Evolutionary conservation across 768 basidiomycete genomes (phyloP), one percentile per base, ranked within the genome.

Genomic region (Polyporus arcularius): DNA sequence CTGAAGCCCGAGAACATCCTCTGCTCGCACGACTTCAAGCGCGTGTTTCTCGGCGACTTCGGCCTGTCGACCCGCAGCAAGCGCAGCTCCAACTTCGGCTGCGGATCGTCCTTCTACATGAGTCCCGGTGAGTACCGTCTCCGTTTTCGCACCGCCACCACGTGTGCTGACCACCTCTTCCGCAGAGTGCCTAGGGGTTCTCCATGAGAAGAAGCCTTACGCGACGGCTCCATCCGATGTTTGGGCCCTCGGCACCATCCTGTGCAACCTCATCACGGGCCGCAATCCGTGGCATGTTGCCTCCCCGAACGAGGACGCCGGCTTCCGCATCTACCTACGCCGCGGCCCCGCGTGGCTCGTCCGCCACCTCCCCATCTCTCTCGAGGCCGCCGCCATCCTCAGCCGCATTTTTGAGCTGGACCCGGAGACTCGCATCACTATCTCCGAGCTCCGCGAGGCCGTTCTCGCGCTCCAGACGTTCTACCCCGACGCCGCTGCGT

Each of bases 221-320:
- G 87, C 89, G 15, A 92, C 95, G 11, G 81, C 85, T 62, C 83
- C 82, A 68, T 96, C 96, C 72, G 96, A 99, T 73, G 83, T 97
- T 62, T 99, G 96, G 96, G 91, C 95, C 2, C 79, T 98, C 40
- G 96, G 95, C 28, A 90, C 98, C 66, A 92, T 99, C 64, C 87
- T 99, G 43, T 85, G 96, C 72, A 99, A 99, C 73, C 85, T 99
- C 42, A 84, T 90, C 18, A 96, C 94, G n/a, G 94, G 94, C 3
- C 85, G 95, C 41, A 97, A 97, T 69, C 96, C 96, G 4, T 98
- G 96, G 96, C 90, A 90, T 71, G 86, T 92, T 46, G 95, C 96
- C 3, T 87, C 84, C 6, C 38, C 62, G 76, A 70, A 74, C 1
- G 77, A 84, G 30, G 96, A 98, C 75, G 85, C 88, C 53, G 94